phyloP scores from a whole-genome alignment of 129 eudicot species.

The Apium graveolens region DNA sequence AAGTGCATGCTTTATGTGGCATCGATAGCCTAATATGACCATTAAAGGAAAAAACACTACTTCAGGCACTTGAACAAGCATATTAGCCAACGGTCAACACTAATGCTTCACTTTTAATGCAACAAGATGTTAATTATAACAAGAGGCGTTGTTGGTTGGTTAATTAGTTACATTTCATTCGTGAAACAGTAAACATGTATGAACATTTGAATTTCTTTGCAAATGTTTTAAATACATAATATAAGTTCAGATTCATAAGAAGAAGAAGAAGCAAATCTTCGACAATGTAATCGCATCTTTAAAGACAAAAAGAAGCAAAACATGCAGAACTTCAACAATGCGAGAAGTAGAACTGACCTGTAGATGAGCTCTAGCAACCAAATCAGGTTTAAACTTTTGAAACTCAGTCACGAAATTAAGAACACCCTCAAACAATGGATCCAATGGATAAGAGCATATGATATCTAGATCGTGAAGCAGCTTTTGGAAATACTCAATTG shows the following conservation, averaged over 20 bases:
- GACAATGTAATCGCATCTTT: neutral
- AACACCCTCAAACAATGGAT: constrained; percentile 51
- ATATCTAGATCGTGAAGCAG: constrained; percentile 81
- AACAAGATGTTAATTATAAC: neutral
- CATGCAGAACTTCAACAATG: neutral
- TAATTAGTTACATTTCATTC: neutral
- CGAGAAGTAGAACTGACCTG: constrained; percentile 43
- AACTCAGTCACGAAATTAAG: constrained; percentile 68
- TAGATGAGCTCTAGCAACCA: constrained; percentile 88
- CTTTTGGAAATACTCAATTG: constrained; percentile 77
- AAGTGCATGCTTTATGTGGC: neutral
- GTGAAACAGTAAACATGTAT: neutral
- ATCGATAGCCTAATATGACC: neutral
- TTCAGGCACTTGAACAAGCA: neutral
- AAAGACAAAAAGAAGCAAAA: neutral
- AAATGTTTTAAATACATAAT: neutral
- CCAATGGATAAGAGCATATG: constrained; percentile 67
- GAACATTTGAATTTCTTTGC: neutral
- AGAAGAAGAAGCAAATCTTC: too few relatives aligned
- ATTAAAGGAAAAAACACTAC: neutral
- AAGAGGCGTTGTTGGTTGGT: neutral
- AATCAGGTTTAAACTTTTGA: constrained; percentile 80
- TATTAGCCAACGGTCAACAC: neutral
- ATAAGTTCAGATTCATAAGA: too few relatives aligned
- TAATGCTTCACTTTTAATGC: neutral